A percentile compares a stretch with the other conserved stretches of the same genome.
These are phyloP conservation scores for Colletotrichum chrysophilum DNA, from an alignment of 2,329 filamentous ascomycete genomes.

Conservation along the genomic window DNA sequence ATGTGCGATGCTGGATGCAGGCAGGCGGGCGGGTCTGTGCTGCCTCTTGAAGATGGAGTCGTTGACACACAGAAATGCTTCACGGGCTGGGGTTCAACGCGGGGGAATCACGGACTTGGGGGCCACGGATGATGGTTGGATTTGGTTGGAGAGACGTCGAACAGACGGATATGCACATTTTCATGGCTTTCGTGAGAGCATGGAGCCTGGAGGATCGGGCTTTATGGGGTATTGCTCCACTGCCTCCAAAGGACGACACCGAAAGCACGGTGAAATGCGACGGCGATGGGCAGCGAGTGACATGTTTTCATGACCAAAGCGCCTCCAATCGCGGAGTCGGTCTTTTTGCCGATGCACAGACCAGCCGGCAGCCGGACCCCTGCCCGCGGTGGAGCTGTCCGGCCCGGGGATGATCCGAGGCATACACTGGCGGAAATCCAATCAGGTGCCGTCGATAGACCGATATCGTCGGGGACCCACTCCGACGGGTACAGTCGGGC, in stretches of 20 bases:
- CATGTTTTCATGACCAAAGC: neutral
- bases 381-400: neutral
- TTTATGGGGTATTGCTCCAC: neutral
- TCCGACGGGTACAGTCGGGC: slow-evolving; percentile 2
- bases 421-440: accelerated
- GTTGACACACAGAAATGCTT: slow-evolving; percentile 8
- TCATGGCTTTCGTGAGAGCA: neutral
- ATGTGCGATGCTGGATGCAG: neutral
- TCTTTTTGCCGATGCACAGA: neutral
- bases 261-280: neutral
- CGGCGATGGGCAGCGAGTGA: neutral
- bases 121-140: neutral
- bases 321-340: neutral
- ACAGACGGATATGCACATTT: neutral
- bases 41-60: neutral
- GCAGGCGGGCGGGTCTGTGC: neutral
- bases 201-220: neutral
- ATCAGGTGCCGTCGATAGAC: neutral
- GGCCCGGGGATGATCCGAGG: neutral
- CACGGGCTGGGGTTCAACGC: neutral
- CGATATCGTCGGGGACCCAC: slow-evolving; percentile 8
- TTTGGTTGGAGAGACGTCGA: neutral
- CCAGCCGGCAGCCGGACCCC: neutral
- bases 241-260: neutral
- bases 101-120: neutral